Conservation (phyloP, 345 rosid genomes). For the Rhizophora mangle region DNA sequence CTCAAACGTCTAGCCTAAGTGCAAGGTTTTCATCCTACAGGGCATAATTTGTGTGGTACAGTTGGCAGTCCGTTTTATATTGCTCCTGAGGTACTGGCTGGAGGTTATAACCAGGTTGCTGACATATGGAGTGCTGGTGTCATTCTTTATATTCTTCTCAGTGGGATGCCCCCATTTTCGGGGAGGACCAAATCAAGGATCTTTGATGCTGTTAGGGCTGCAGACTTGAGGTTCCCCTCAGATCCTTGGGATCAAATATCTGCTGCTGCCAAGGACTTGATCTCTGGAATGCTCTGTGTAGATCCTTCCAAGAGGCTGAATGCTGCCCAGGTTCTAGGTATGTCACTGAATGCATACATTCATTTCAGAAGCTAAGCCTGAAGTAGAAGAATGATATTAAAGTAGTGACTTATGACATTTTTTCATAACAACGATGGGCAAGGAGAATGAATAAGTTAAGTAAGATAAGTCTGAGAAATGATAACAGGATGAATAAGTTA, state of each 20-base stretch:
- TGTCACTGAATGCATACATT: neutral
- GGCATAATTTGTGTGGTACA: constrained; percentile 54
- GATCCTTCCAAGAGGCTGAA: constrained; percentile 70
- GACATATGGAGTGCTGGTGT: constrained; percentile 87
- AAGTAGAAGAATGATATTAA: neutral
- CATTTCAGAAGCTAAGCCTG: neutral
- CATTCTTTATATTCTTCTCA: constrained; percentile 60
- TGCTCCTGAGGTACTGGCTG: constrained; percentile 68
- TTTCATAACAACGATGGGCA: too few species aligned
- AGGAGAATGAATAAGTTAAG: too few species aligned
- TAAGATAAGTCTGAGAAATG: too few species aligned
- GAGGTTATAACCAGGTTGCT: constrained; percentile 69
- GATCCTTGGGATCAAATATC: constrained; percentile 70
- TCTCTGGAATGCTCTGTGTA: constrained; percentile 63
- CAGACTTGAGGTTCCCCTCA: constrained; percentile 61
- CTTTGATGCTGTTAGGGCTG: constrained; percentile 80
- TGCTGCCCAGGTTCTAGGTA: constrained; percentile 66
- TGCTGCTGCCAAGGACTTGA: constrained; percentile 56
- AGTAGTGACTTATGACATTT: neutral
- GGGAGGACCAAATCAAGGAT: constrained; percentile 80
- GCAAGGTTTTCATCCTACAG: constrained; percentile 30
- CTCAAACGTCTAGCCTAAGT: constrained; percentile 11
- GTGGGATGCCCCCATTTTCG: constrained; percentile 74
- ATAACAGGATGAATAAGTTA: too few species aligned
- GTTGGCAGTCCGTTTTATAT: constrained; percentile 77